phyloP scores from a whole-genome alignment of 2,329 filamentous ascomycete genomes.

The Fusarium burgessii region DNA sequence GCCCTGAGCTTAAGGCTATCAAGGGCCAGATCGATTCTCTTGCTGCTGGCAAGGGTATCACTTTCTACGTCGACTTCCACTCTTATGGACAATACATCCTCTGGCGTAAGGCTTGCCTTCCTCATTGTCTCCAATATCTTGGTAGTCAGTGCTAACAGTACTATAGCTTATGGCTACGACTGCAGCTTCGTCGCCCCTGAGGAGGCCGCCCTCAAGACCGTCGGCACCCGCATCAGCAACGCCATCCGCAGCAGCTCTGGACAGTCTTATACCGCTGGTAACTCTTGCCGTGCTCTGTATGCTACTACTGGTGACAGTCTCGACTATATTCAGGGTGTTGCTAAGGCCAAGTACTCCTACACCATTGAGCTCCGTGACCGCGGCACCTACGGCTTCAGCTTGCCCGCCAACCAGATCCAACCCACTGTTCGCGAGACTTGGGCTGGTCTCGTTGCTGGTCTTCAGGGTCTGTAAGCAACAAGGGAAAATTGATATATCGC shows the following conservation, averaged over 20 bases:
- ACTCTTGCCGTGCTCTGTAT: slow-evolving; percentile 72
- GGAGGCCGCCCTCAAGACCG: slow-evolving; percentile 17
- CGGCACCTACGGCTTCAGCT: slow-evolving; percentile 56
- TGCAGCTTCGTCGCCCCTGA: slow-evolving; percentile 29
- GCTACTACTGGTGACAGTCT: slow-evolving; percentile 61
- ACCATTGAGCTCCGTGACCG: slow-evolving; percentile 55
- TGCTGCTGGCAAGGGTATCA: slow-evolving; percentile 57
- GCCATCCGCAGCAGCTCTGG: slow-evolving; percentile 25
- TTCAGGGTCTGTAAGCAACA: not conserved
- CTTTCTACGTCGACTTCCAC: slow-evolving; percentile 75
- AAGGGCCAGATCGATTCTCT: slow-evolving; percentile 47
- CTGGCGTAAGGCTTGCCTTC: slow-evolving; percentile 67
- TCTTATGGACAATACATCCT: slow-evolving; percentile 72
- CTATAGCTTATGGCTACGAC: slow-evolving; percentile 54
- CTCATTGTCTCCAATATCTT: slow-evolving; percentile 57
- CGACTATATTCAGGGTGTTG: slow-evolving; percentile 59
- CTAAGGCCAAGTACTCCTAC: slow-evolving; percentile 57
- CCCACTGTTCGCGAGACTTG: slow-evolving; percentile 30
- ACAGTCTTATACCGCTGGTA: slow-evolving; percentile 51
- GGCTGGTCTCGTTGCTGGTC: slow-evolving; percentile 29
- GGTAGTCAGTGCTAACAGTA: slow-evolving; percentile 58
- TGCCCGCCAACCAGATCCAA: slow-evolving; percentile 57
- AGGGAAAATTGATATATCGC: fast-evolving
- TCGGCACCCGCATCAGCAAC: slow-evolving; percentile 24
- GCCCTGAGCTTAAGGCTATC: slow-evolving; percentile 65